Conservation (phyloP, 805 yeast genomes). For the Sungouiozyma ichnusensis region DNA sequence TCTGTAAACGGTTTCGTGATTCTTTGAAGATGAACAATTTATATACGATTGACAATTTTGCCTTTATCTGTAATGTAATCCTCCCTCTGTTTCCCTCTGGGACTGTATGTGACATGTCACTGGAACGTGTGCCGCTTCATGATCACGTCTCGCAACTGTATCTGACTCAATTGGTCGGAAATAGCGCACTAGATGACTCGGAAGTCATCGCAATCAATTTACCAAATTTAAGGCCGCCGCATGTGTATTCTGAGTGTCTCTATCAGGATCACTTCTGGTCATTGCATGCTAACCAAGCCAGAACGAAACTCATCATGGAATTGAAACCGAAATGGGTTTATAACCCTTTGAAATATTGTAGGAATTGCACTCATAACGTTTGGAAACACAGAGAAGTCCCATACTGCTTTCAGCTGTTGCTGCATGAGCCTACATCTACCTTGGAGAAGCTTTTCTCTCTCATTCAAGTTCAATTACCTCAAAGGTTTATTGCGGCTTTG, state of each 20-base stretch:
- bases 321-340: conserved; percentile 28
- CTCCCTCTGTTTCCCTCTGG: conserved; percentile 9
- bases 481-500: conserved; percentile 9
- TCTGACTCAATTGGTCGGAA: not conserved
- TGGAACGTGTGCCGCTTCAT: conserved; percentile 3
- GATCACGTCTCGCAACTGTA: not conserved
- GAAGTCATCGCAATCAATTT: conserved; percentile 10
- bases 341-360: conserved; percentile 14
- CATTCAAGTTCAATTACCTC: conserved; percentile 5
- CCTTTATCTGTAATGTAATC: conserved; percentile 8
- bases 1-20: conserved; percentile 14
- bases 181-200: conserved; percentile 6
- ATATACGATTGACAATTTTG: conserved; percentile 13
- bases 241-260: not conserved
- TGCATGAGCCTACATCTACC: conserved; percentile 9
- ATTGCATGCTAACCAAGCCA: conserved; percentile 6
- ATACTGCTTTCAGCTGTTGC: conserved; percentile 17
- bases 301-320: conserved; percentile 13
- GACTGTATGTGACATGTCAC: conserved; percentile 8
- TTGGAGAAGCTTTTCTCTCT: conserved; percentile 4
- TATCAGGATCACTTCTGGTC: conserved; percentile 20
- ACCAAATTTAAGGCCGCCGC: conserved; percentile 10
- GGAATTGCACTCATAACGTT: conserved; percentile 24
- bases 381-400: conserved; percentile 12
- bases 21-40: conserved; percentile 15